Conservation (phyloP, 2,329 filamentous ascomycete genomes). For the Echinosphaeria canescens region DNA sequence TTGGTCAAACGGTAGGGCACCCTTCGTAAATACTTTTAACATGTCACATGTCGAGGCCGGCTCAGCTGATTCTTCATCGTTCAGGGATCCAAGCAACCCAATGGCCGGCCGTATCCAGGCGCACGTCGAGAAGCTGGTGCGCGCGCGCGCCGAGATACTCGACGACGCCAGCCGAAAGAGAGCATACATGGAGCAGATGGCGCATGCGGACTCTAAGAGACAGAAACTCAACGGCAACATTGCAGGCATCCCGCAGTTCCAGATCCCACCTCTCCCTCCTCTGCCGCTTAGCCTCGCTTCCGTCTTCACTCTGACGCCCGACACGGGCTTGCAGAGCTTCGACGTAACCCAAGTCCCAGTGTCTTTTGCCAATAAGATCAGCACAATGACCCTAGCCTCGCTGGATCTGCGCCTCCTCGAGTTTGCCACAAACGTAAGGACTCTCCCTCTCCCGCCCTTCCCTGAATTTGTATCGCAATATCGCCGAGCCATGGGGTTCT, state of each 20-base stretch:
- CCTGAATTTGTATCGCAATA: too few species aligned
- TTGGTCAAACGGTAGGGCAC: constrained; percentile 58
- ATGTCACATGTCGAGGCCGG: not conserved
- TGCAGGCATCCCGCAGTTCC: constrained; percentile 18
- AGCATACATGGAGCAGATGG: constrained; percentile 43
- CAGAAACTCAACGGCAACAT: constrained; percentile 44
- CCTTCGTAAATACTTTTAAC: too few species aligned
- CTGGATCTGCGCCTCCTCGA: constrained; percentile 48
- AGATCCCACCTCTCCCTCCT: constrained; percentile 48
- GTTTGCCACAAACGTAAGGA: constrained; percentile 47
- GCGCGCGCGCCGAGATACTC: constrained; percentile 55
- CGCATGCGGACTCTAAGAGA: constrained; percentile 65
- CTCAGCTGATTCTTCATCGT: not conserved
- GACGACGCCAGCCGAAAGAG: constrained; percentile 75
- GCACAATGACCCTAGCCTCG: constrained; percentile 54
- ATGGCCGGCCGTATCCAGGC: constrained; percentile 63
- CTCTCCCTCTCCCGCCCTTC: too few species aligned
- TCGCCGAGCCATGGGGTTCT: too few species aligned
- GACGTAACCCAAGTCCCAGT: constrained; percentile 63
- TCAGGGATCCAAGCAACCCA: constrained; percentile 61
- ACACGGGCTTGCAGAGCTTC: constrained; percentile 54
- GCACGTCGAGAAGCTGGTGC: constrained; percentile 64
- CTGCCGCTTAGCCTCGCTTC: constrained; percentile 64
- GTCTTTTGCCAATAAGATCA: constrained; percentile 58
- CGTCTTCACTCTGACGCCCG: constrained; percentile 67